Percentiles rank a stretch among this genome's conserved stretches.
Evolutionary conservation across 768 basidiomycete species (phyloP).

Genomic region (Podaxis rugospora): DNA sequence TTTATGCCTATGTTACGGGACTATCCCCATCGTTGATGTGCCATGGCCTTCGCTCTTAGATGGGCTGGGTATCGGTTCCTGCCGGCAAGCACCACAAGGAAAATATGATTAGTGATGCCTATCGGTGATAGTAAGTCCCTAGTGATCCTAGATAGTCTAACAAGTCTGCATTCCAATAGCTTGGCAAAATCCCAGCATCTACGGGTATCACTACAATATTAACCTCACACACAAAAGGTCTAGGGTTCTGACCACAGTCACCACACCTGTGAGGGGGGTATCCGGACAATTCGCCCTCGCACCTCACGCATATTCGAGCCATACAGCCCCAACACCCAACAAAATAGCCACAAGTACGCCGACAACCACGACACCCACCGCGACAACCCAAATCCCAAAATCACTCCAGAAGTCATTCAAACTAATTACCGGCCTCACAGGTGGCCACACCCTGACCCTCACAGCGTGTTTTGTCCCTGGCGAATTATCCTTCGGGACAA

Average conservation of each 20-base stretch:
- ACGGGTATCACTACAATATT: not conserved
- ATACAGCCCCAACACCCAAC: not conserved
- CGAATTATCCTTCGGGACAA: slow-evolving; percentile 41
- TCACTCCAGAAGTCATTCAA: slow-evolving; percentile 70
- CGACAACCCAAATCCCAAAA: slow-evolving; percentile 24
- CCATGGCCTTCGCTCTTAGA: not conserved
- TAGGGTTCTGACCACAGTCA: not conserved
- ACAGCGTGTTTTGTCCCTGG: slow-evolving; percentile 48
- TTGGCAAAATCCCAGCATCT: not conserved
- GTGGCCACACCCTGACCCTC: slow-evolving; percentile 51
- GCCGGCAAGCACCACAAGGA: not conserved
- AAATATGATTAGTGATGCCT: not conserved
- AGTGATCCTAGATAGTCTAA: not conserved
- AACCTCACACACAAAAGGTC: not conserved
- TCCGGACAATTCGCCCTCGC: not conserved
- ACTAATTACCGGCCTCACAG: slow-evolving; percentile 39
- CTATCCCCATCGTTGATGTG: not conserved
- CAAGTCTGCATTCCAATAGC: not conserved
- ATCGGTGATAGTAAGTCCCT: not conserved
- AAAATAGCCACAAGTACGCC: slow-evolving; percentile 14
- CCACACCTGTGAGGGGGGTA: not conserved
- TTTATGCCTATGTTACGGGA: no score
- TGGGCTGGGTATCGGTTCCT: not conserved
- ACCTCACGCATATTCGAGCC: slow-evolving; percentile 4
- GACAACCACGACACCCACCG: slow-evolving; percentile 15